Conservation (phyloP, 805 yeast genomes). For the Lipomyces kockii region DNA sequence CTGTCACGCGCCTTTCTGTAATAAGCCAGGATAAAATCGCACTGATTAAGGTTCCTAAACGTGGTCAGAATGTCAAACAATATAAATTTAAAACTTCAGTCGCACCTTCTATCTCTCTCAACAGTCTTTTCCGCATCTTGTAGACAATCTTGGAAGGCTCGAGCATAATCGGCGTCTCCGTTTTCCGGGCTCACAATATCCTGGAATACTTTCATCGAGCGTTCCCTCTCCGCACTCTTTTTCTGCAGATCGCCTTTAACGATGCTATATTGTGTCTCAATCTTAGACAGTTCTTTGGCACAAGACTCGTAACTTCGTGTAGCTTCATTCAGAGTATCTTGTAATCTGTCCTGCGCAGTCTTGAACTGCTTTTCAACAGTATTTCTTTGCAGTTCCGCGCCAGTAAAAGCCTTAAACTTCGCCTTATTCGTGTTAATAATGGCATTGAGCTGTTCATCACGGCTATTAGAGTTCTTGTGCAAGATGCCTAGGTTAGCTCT, state of each 20-base stretch:
- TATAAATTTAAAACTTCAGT: constrained; percentile 30
- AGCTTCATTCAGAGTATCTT: constrained; percentile 36
- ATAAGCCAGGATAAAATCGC: constrained; percentile 69
- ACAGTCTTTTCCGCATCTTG: constrained; percentile 21
- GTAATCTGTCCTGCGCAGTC: constrained; percentile 37
- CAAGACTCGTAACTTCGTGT: constrained; percentile 17
- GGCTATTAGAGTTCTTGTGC: constrained; percentile 49
- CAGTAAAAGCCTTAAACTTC: constrained; percentile 38
- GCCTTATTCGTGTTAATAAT: constrained; percentile 41
- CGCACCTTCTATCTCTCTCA: constrained; percentile 27
- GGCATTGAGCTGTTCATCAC: constrained; percentile 43
- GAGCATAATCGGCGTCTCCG: constrained; percentile 49
- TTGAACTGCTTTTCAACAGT: constrained; percentile 31
- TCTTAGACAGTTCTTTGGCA: constrained; percentile 35
- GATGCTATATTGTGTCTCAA: constrained; percentile 34
- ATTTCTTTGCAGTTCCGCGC: constrained; percentile 33
- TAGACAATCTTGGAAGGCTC: neutral
- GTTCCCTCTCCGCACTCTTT: constrained; percentile 17
- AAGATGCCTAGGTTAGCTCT: constrained; percentile 58
- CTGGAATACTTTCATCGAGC: neutral
- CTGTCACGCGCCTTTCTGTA: constrained; percentile 69
- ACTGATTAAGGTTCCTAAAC: constrained; percentile 53
- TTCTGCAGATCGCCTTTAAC: constrained; percentile 29
- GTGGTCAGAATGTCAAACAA: constrained; percentile 23
- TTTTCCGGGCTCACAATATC: constrained; percentile 5